These are phyloP conservation scores for Sungouiella blattae DNA, from an alignment of 805 yeast genomes.

Conservation along the genomic window DNA sequence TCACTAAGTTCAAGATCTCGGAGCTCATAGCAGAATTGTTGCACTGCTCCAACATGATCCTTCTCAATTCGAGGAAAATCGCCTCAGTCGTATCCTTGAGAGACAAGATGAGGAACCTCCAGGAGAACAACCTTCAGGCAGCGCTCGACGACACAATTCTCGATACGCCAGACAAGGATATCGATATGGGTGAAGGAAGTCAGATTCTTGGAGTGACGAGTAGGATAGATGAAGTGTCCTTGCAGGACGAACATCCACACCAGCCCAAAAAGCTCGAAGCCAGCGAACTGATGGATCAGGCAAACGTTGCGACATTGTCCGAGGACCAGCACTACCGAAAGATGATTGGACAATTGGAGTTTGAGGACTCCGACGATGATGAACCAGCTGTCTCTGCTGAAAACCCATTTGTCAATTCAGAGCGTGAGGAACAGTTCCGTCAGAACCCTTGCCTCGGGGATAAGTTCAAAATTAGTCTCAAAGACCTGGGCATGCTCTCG, in stretches of 20 bases:
- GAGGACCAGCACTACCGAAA: conserved; percentile 13
- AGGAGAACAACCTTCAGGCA: conserved; percentile 41
- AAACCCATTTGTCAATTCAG: conserved; percentile 39
- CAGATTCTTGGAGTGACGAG: conserved; percentile 29
- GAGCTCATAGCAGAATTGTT: conserved; percentile 91
- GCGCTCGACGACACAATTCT: conserved; percentile 30
- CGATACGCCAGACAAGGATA: conserved; percentile 3
- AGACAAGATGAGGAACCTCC: conserved; percentile 55
- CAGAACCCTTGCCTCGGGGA: conserved; percentile 79
- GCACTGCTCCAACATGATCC: conserved; percentile 96
- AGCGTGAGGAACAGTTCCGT: conserved; percentile 36
- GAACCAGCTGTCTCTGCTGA: conserved; percentile 43
- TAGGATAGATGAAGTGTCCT: conserved; percentile 35
- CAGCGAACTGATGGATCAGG: neutral
- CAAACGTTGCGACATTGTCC: neutral
- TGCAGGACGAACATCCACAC: conserved; percentile 26
- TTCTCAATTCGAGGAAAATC: conserved; percentile 74
- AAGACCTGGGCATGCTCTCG: conserved; percentile 67
- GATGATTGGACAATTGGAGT: conserved; percentile 22
- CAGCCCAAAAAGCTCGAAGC: neutral
- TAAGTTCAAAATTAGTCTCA: conserved; percentile 72
- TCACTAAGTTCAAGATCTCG: conserved; percentile 84
- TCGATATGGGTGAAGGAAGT: conserved; percentile 12
- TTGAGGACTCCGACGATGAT: conserved; percentile 40
- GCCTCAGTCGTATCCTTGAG: conserved; percentile 65